A percentile compares a stretch with the other conserved stretches of the same genome.
phyloP scores from a whole-genome alignment of 2,329 filamentous ascomycete species.

The Cytospora schulzeri region DNA sequence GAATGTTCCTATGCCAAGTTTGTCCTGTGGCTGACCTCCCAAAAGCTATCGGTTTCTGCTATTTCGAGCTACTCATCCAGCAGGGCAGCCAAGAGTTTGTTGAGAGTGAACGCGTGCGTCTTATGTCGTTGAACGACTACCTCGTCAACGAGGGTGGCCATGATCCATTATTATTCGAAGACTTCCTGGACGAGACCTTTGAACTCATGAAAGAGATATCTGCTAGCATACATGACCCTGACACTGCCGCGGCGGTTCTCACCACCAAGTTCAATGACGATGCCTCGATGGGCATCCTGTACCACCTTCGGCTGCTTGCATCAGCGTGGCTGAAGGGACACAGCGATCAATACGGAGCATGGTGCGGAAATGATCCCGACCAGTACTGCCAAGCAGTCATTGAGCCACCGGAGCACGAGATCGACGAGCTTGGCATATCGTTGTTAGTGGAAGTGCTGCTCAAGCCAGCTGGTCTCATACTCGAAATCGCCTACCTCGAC shows the following conservation, averaged over 20 bases:
- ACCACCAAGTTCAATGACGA: slow-evolving; percentile 74
- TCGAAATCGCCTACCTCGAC: slow-evolving; percentile 92
- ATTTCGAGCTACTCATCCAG: slow-evolving; percentile 83
- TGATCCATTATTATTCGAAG: slow-evolving; percentile 71
- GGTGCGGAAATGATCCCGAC: slow-evolving; percentile 61
- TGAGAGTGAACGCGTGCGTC: slow-evolving; percentile 69
- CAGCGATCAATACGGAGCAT: slow-evolving; percentile 68
- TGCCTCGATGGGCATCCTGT: slow-evolving; percentile 74
- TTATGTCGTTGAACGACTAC: slow-evolving; percentile 71
- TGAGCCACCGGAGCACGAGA: slow-evolving; percentile 77
- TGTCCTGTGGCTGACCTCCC: slow-evolving; percentile 16
- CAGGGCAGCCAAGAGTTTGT: slow-evolving; percentile 66
- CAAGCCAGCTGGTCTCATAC: slow-evolving; percentile 73
- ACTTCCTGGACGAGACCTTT: slow-evolving; percentile 78
- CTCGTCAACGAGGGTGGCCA: slow-evolving; percentile 74
- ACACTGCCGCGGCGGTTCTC: slow-evolving; percentile 56
- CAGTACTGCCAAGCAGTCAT: slow-evolving; percentile 72
- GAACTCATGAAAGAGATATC: slow-evolving; percentile 67
- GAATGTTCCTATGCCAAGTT: not conserved
- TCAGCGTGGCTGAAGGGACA: slow-evolving; percentile 82
- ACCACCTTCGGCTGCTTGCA: slow-evolving; percentile 80
- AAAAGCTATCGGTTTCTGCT: slow-evolving; percentile 86
- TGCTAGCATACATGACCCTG: slow-evolving; percentile 60
- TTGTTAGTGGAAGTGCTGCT: slow-evolving; percentile 78
- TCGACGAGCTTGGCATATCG: slow-evolving; percentile 85